These are phyloP conservation scores for Ustilago curta DNA, from an alignment of 1,284 basidiomycete species.

Conservation along the genomic window DNA sequence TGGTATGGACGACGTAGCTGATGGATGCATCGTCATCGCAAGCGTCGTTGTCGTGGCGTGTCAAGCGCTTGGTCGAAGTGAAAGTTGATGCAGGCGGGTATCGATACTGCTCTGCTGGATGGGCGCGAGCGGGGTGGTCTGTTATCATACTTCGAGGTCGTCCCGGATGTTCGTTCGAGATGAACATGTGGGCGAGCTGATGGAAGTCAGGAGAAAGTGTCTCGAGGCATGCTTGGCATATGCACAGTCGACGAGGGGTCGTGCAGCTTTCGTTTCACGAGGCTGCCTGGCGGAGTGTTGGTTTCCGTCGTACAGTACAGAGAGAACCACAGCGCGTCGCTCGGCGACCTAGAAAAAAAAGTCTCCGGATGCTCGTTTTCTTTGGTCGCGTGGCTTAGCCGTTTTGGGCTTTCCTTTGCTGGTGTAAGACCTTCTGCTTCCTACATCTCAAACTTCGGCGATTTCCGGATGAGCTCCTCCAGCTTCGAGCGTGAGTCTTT, in stretches of 20 bases:
- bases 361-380: conserved; percentile 1
- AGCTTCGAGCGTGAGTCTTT: neutral
- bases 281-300: conserved; percentile 1
- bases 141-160: conserved; percentile 2
- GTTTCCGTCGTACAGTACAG: neutral
- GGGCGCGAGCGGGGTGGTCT: neutral
- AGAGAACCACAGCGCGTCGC: neutral
- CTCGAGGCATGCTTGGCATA: neutral
- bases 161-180: neutral
- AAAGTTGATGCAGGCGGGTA: conserved; percentile 7
- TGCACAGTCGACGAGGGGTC: conserved; percentile 1
- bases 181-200: conserved; percentile 4
- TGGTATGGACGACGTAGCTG: conserved; percentile 44
- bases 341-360: conserved; percentile 16
- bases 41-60: neutral
- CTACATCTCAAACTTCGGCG: neutral
- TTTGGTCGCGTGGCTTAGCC: conserved; percentile 4
- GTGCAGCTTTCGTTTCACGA: conserved; percentile 6
- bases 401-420: neutral
- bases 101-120: conserved; percentile 12
- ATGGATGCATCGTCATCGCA: conserved; percentile 2
- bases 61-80: neutral
- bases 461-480: conserved; percentile 8
- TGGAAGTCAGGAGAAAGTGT: no score
- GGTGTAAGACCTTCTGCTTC: conserved; percentile 3